phyloP scores from a whole-genome alignment of 1,284 basidiomycete species.

The Ustilago curta region DNA sequence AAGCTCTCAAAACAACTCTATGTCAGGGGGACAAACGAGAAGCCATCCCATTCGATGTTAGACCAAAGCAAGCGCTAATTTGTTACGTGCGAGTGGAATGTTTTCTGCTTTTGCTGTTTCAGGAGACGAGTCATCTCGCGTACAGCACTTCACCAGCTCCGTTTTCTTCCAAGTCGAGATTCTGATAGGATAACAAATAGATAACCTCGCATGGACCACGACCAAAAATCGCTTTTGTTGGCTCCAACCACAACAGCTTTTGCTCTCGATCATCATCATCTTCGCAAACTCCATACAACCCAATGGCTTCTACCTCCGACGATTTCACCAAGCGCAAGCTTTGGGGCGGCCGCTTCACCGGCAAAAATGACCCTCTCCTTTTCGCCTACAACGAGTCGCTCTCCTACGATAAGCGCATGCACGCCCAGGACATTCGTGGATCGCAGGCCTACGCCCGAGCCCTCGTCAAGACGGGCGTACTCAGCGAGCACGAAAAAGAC shows the following conservation, averaged over 20 bases:
- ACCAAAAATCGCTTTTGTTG: background rate
- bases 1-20: too few relatives aligned
- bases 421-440: constrained; percentile 88
- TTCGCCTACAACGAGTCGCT: constrained; percentile 75
- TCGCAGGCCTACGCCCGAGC: constrained; percentile 96
- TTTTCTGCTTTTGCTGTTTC: too few relatives aligned
- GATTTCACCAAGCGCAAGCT: constrained; percentile 68
- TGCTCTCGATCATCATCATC: background rate
- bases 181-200: background rate
- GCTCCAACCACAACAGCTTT: too few relatives aligned
- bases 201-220: constrained; percentile 10
- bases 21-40: too few relatives aligned
- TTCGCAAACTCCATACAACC: background rate
- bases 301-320: constrained; percentile 48
- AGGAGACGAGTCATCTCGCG: background rate
- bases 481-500: constrained; percentile 77
- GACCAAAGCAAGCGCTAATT: too few relatives aligned
- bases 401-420: constrained; percentile 93
- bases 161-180: constrained; percentile 4
- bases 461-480: constrained; percentile 81
- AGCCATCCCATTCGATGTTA: too few relatives aligned
- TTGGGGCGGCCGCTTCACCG: constrained; percentile 69
- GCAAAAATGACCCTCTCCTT: constrained; percentile 66
- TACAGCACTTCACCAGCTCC: too few relatives aligned
- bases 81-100: too few relatives aligned